Percentiles rank a stretch among this genome's conserved stretches.
phyloP scores from a whole-genome alignment of 2,329 filamentous ascomycete species.

The Diaporthe citrichinensis region DNA sequence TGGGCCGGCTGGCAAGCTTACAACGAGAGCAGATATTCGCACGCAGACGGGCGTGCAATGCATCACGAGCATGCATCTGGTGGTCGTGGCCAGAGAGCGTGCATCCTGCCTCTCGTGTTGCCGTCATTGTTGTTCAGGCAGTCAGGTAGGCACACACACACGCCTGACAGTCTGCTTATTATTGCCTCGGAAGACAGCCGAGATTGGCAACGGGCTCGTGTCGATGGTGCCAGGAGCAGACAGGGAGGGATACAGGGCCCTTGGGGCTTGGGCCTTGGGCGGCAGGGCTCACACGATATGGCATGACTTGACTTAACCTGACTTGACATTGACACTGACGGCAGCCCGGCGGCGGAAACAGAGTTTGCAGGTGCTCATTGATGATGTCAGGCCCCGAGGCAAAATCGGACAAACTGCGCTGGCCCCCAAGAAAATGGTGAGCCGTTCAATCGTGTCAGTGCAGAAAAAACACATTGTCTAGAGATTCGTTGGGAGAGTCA shows the following conservation, averaged over 20 bases:
- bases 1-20: not conserved
- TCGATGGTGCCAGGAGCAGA: not conserved
- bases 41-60: not conserved
- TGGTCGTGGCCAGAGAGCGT: not conserved
- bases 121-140: not conserved
- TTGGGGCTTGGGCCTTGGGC: not conserved
- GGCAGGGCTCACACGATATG: not conserved
- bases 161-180: not conserved
- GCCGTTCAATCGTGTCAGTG: not conserved
- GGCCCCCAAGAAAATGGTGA: slow-evolving; percentile 6
- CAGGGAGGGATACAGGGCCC: not conserved
- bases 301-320: not conserved
- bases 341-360: not conserved
- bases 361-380: slow-evolving; percentile 1
- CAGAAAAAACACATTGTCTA: not conserved
- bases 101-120: not conserved
- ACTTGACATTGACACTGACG: not conserved
- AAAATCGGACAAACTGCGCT: not conserved
- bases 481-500: slow-evolving; percentile 19
- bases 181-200: slow-evolving; percentile 19
- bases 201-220: slow-evolving; percentile 13
- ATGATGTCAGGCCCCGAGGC: slow-evolving; percentile 10
- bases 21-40: not conserved
- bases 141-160: not conserved
- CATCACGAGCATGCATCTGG: not conserved